Base-by-base conservation (phyloP, 2,329 filamentous ascomycete genomes). In the Stagonosporopsis vannaccii region DNA sequence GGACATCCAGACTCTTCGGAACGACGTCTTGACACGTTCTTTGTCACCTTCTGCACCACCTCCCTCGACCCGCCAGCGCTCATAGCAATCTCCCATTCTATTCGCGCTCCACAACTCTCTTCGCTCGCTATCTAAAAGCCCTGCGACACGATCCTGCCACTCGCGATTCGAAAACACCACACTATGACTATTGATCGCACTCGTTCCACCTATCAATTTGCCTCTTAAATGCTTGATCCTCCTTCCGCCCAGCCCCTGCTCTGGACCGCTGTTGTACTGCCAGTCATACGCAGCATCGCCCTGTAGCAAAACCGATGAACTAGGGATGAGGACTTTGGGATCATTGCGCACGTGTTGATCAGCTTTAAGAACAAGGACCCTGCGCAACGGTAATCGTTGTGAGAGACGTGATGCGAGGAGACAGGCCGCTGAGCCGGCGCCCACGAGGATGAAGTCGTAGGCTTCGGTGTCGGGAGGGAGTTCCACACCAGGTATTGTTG, bases 121-220 rank as follows among this genome's bases (percentile, higher is more conserved):
- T 4, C 63, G 51, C 2, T 41, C 17, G 12, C 52, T 48, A 13
- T 43, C 37, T 2, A 66, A 39, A 41, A 66, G 60, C 33, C 53
- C 47, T 8, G 58, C 63, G 0, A 66, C 2, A 35, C 60, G 60
- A 43, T 66, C 60, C 19, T 66, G 62, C 60, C 60, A 66, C 28
- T 66, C 62, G 17, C 50, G 26, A 17, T 60, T 65, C 4, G 62
- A 62, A 25, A 60, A 66, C 2, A 66, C 60, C 19, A 63, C 57
- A 23, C 62, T 66, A 11, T 65, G 63, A 35, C 60, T 63, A 33
- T 66, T 66, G 22, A 65, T 66, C 19, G 62, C 62, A 57, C 62
- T 65, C 23, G 46, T 65, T 19, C 60, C 63, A 6, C 63, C 62
- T 2, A 63, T 58, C 32, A 65, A 22, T 36, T 59, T 66, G 12